Base-by-base conservation (phyloP, 257 asterid genomes). In the Solanum boliviense region DNA sequence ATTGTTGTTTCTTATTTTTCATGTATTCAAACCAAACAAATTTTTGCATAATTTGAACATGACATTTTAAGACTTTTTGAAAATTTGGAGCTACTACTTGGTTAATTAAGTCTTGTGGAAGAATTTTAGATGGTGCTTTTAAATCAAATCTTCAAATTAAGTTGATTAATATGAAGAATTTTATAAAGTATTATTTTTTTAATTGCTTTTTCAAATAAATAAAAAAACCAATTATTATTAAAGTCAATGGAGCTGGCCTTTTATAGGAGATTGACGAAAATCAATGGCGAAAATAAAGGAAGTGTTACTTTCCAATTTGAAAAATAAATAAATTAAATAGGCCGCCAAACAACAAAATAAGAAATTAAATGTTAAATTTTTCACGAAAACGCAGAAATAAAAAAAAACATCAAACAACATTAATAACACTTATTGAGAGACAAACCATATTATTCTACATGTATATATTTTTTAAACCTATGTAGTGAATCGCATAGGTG, bases 201-300 rank as follows among this genome's bases (percentile, higher is more conserved):
- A 81, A 81, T 81, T 44, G 15, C 3, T 79, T 79, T 25, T 46
- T 46, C 39, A 79, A 79, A 27, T 27, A 4, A 44, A 13, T 41
- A 27, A 79, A 13, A 25, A 18, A 79, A 4, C 0, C 2, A 81
- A 25, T 79, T 32, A 21, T 2, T 74, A 9, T 74, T 23, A 81
- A 81, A 81, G 39, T 81, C 85, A 81, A 81, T 46, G 27, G 65
- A 27, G 60, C 4, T 78, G 4, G 62, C 41, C 3, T 7, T 32
- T 32, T 35, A 21, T 35, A 35, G 16, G 18, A 20, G 27, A 81
- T 81, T 81, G 85, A 46, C 68, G 5, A 81, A 48, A 81, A 81
- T 81, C 68, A 46, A 81, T 81, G 68, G 68, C 68, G 68, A 46
- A 44, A 81, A 13, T 41, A 25, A n/a, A 78, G 84, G 84, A 78